Percentiles rank a stretch among this genome's conserved stretches.
Evolutionary conservation across 2,329 filamentous ascomycete species (phyloP).

Genomic region (Mariannaea elegans): DNA sequence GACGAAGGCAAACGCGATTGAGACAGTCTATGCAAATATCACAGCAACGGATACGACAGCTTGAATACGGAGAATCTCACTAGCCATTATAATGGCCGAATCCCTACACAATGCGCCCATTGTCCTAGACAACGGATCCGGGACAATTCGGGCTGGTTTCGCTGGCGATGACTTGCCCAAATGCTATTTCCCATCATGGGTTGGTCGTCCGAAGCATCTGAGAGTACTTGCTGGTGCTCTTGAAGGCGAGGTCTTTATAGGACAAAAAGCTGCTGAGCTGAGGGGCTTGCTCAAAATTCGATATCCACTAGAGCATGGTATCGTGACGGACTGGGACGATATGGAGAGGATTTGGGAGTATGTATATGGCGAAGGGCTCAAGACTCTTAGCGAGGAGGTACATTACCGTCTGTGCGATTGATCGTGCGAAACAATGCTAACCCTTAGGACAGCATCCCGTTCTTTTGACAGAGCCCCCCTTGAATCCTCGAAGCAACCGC

Average conservation of each 20-base stretch:
- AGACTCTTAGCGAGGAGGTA: slow-evolving; percentile 96
- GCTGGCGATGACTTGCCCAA: slow-evolving; percentile 95
- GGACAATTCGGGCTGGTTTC: slow-evolving; percentile 96
- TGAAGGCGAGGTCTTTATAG: slow-evolving; percentile 97
- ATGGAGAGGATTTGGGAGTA: slow-evolving; percentile 99
- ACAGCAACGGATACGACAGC: slow-evolving; percentile 19
- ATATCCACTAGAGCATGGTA: slow-evolving; percentile 95
- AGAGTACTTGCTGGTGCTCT: slow-evolving; percentile 95
- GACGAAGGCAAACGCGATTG: slow-evolving; percentile 29
- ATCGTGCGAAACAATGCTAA: slow-evolving; percentile 27
- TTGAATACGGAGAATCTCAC: slow-evolving; percentile 10
- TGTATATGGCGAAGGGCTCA: slow-evolving; percentile 94
- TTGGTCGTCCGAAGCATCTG: slow-evolving; percentile 93
- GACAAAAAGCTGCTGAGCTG: slow-evolving; percentile 86
- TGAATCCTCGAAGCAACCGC: slow-evolving; percentile 95
- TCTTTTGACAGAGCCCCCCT: slow-evolving; percentile 91
- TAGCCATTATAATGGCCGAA: slow-evolving; percentile 58
- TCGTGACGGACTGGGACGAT: slow-evolving; percentile 99
- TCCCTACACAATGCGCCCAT: slow-evolving; percentile 95
- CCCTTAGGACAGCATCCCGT: slow-evolving; percentile 77
- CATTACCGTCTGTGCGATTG: slow-evolving; percentile 7
- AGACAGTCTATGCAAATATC: slow-evolving; percentile 29
- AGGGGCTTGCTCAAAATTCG: slow-evolving; percentile 93
- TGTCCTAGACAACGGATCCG: slow-evolving; percentile 98
- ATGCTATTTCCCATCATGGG: slow-evolving; percentile 97